phyloP scores from a whole-genome alignment of 1,284 basidiomycete genomes.

The Tilletia horrida region DNA sequence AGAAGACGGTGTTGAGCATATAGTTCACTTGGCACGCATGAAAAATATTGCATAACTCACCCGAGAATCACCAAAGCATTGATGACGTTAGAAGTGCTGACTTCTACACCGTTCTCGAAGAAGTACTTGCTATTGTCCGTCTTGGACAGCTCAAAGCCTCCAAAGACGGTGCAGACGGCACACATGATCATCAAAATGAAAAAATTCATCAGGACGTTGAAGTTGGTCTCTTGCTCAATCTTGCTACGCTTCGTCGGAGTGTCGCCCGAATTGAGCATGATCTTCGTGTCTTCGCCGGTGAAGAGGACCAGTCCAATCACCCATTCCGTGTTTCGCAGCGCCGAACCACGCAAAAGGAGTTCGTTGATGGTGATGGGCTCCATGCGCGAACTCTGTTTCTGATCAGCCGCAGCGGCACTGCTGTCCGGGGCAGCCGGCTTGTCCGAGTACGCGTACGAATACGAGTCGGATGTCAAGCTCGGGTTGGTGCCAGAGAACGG shows the following conservation, averaged over 20 bases:
- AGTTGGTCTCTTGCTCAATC: slow-evolving; percentile 98
- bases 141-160: slow-evolving; percentile 68
- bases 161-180: slow-evolving; percentile 67
- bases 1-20: neutral
- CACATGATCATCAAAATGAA: slow-evolving; percentile 76
- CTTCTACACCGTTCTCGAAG: slow-evolving; percentile 58
- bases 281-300: slow-evolving; percentile 94
- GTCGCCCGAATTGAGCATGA: slow-evolving; percentile 90
- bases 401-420: slow-evolving; percentile 36
- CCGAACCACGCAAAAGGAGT: slow-evolving; percentile 83
- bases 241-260: slow-evolving; percentile 79
- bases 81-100: slow-evolving; percentile 60
- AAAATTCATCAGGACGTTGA: slow-evolving; percentile 95
- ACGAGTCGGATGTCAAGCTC: slow-evolving; percentile 21
- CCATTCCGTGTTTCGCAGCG: slow-evolving; percentile 90
- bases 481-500: neutral
- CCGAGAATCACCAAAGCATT: slow-evolving; percentile 86
- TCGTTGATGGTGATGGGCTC: slow-evolving; percentile 78
- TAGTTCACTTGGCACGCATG: neutral
- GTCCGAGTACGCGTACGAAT: slow-evolving; percentile 21
- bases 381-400: slow-evolving; percentile 52
- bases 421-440: slow-evolving; percentile 29
- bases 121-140: slow-evolving; percentile 68
- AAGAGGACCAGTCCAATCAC: slow-evolving; percentile 89
- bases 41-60: slow-evolving; percentile 60